Conservation (phyloP, 1,284 basidiomycete genomes). For the Tetrapyrgos nigripes region DNA sequence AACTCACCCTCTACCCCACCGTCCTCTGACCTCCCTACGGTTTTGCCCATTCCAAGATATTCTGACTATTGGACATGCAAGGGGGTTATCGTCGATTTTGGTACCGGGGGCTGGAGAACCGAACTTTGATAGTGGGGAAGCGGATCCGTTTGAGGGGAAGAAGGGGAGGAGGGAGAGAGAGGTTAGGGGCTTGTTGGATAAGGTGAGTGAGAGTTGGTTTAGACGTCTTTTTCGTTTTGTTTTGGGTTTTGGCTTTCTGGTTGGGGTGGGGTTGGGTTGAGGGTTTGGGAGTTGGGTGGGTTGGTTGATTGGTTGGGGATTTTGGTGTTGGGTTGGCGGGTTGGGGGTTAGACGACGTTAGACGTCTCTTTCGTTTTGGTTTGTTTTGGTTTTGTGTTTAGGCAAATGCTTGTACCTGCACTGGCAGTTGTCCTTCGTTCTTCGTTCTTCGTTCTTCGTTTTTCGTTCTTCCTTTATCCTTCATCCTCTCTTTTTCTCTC, state of each 20-base stretch:
- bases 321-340: too few species aligned
- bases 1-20: constrained; percentile 78
- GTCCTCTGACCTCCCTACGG: constrained; percentile 69
- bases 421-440: too few species aligned
- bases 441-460: not conserved
- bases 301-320: too few species aligned
- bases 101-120: constrained; percentile 94
- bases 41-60: constrained; percentile 96
- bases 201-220: constrained; percentile 51
- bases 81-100: constrained; percentile 85
- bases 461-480: not conserved
- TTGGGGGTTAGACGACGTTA: too few species aligned
- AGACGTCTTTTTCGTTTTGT: not conserved
- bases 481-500: too few species aligned
- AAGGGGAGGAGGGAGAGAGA: constrained; percentile 88
- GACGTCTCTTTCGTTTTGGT: too few species aligned
- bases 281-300: too few species aligned
- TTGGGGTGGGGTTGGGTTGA: too few species aligned
- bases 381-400: too few species aligned
- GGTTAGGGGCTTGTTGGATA: constrained; percentile 90
- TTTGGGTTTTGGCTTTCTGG: not conserved
- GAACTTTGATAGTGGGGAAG: constrained; percentile 93
- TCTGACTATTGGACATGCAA: constrained; percentile 77
- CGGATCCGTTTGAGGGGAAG: constrained; percentile 93
- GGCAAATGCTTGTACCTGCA: too few species aligned